Percentiles rank a stretch among this genome's conserved stretches.
phyloP scores from a whole-genome alignment of 2,329 filamentous ascomycete genomes.

The Setomelanomma holmii region DNA sequence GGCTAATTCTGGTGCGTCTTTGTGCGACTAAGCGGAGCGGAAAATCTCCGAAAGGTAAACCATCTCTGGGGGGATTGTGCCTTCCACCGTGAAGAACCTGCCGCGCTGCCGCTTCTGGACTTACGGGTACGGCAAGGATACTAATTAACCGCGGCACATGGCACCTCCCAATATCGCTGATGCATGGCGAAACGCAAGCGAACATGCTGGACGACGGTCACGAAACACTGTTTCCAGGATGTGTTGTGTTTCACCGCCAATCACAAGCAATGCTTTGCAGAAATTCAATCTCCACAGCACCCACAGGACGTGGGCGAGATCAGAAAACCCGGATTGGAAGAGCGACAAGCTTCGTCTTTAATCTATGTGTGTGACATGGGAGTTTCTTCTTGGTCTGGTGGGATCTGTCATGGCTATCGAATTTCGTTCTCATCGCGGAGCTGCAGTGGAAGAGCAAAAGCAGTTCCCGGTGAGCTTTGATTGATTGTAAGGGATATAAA shows the following conservation, averaged over 20 bases:
- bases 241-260: conserved; percentile 1
- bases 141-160: conserved; percentile 10
- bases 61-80: neutral
- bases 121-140: neutral
- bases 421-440: neutral
- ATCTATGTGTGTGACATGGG: conserved; percentile 12
- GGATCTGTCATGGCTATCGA: neutral
- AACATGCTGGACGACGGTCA: neutral
- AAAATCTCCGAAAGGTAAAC: neutral
- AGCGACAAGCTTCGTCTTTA: neutral
- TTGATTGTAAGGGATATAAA: neutral
- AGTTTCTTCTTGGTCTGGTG: conserved; percentile 5
- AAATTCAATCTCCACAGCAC: conserved; percentile 11
- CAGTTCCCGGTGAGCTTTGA: neutral
- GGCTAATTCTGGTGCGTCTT: too few species aligned
- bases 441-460: neutral
- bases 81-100: neutral
- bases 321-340: neutral
- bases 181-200: conserved; percentile 1
- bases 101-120: neutral
- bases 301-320: conserved; percentile 1
- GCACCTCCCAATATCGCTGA: conserved; percentile 5
- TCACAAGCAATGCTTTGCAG: neutral
- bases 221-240: neutral
- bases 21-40: neutral